Evolutionary conservation across 148 eudicot species (phyloP), one percentile per base, ranked within the genome.

Genomic region (Chenopodium album): DNA sequence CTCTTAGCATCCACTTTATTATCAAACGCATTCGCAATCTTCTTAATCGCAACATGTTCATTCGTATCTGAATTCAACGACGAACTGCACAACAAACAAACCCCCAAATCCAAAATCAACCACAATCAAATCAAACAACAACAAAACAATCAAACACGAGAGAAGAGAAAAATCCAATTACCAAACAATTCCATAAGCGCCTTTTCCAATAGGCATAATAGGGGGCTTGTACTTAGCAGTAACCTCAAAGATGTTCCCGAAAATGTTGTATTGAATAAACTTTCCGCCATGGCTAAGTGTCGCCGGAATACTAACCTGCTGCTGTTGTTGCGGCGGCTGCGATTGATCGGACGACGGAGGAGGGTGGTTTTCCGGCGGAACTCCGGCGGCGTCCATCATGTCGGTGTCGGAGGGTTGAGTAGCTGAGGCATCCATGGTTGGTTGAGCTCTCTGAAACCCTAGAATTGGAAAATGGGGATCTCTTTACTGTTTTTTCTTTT

Each of bases 151-250:
- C 44, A 28, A 16, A 54, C 34, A n/a, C 78, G n/a, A 20, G 6
- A 52, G 1, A 73, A 19, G 71, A 73, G 7, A 1, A 5, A 5
- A 71, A 68, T 34, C 4, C 12, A 50, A 14, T 17, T 88, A 94
- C 98, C 98, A 95, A 63, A 95, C 98, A 83, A 95, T 93, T 88
- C 98, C 98, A 78, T 95, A 95, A 32, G 98, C 98, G 75, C 98
- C 98, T 79, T 93, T 95, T 44, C 98, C 98, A 79, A 95, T 95
- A 10, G 98, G 98, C 96, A 92, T 90, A 84, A 95, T 92, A 4
- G 98, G 98, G 28, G 98, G 98, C 62, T 91, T 93, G 81, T 95
- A 93, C 87, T 93, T 95, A 4, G 93, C 84, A 20, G 97, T 93
- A 73, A 95, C 97, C 80, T 95, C 98, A 79, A 95, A 95, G 46